Base-by-base conservation (phyloP, 2,329 filamentous ascomycete genomes). In the Aspergillus amoenus region DNA sequence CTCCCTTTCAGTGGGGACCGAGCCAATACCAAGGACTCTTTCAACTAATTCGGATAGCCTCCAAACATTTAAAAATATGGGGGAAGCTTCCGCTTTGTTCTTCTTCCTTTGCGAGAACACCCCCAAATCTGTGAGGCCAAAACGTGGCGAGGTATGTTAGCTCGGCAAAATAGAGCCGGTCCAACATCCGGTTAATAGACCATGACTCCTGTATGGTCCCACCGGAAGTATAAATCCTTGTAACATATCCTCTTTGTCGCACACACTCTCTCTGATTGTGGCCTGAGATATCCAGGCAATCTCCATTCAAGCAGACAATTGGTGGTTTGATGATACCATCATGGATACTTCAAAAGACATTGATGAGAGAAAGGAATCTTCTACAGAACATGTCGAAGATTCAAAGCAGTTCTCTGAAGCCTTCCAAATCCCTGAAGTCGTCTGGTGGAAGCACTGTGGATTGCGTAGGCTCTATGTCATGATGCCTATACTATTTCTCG, bases 401-500 rank as follows among this genome's bases (percentile, higher is more conserved):
- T 5, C 18, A 44, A 21, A 6, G n/a, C 27, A 15, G 13, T 13
- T 11, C 18, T 39, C 46, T 13, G 24, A 9, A 3, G 12, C 30
- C 32, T 40, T 54, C 32, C 51, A 52, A 12, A 40, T 59, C 32
- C 56, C 61, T 13, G 24, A 51, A 6, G 58, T 64, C 13, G 60
- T 53, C 27, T 64, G 61, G 60, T 63, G 55, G 56, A 62, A 55
- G 27, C 54, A 56, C n/a, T 47, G 53, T 39, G 60, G 53, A 1
- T 43, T 61, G 52, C 52, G 56, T 1, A 57, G 52, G 41, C 44
- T 61, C 15, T 61, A 63, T 39, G 30, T 59, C n/a, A 61, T 61
- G 59, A 61, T 61, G 55, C 56, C 60, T 9, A 57, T 49, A 6
- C 30, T 49, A 12, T 49, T 49, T 15, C 46, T 49, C 21, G 61